Percentiles rank a stretch among this genome's conserved stretches.
These are phyloP conservation scores for Candida maris DNA, from an alignment of 805 yeast genomes.

Conservation along the genomic window DNA sequence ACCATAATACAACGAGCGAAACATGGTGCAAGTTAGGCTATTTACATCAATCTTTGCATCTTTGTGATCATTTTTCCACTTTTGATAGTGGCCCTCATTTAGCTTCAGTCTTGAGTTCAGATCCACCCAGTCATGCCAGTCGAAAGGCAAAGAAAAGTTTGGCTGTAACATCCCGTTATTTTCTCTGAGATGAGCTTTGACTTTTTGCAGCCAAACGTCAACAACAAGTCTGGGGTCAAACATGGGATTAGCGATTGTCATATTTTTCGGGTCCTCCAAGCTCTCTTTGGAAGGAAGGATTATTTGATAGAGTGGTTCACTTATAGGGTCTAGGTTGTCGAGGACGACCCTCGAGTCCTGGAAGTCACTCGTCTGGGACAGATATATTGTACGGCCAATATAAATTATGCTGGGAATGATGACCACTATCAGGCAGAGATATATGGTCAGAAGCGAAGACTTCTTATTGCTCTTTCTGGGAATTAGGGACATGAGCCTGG, in stretches of 20 bases:
- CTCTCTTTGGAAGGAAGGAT: slow-evolving; percentile 54
- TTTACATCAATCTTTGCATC: slow-evolving; percentile 5
- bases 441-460: slow-evolving; percentile 13
- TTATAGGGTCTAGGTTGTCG: slow-evolving; percentile 12
- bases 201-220: slow-evolving; percentile 24
- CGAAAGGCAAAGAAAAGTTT: slow-evolving; percentile 28
- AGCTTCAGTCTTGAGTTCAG: slow-evolving; percentile 18
- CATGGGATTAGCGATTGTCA: background rate
- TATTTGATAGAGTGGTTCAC: slow-evolving; percentile 41
- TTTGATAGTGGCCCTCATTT: slow-evolving; percentile 5
- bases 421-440: slow-evolving; percentile 13
- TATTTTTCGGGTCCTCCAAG: slow-evolving; percentile 1
- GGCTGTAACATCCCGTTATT: slow-evolving; percentile 21
- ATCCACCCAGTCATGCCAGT: slow-evolving; percentile 33
- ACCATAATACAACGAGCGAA: slow-evolving; percentile 11
- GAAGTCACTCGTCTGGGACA: slow-evolving; percentile 4
- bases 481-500: background rate
- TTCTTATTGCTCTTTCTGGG: slow-evolving; percentile 4
- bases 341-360: slow-evolving; percentile 12
- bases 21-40: slow-evolving; percentile 18
- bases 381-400: slow-evolving; percentile 14
- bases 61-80: slow-evolving; percentile 10
- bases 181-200: slow-evolving; percentile 15
- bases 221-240: slow-evolving; percentile 34
- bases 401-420: slow-evolving; percentile 17